Percentiles rank a stretch among this genome's conserved stretches.
phyloP scores from a whole-genome alignment of 1,284 basidiomycete genomes.

The Ustilago lituana region DNA sequence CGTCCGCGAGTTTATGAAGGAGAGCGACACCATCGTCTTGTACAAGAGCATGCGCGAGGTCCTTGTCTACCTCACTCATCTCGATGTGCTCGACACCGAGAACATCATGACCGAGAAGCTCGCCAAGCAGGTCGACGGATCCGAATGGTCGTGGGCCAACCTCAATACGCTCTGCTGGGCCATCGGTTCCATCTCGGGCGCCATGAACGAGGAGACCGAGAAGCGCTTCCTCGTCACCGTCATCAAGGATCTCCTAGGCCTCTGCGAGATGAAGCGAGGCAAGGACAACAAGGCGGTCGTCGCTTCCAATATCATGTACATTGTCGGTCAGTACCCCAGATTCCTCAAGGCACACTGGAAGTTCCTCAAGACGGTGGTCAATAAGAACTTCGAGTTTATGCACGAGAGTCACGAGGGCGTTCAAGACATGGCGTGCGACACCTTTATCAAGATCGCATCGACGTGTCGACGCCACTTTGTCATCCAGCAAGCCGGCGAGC shows the following conservation, averaged over 20 bases:
- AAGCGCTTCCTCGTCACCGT: conserved; percentile 99
- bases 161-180: conserved; percentile 99
- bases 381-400: conserved; percentile 99
- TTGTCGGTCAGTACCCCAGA: conserved; percentile 98
- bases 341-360: conserved; percentile 99
- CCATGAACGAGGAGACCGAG: conserved; percentile 98
- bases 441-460: conserved; percentile 99
- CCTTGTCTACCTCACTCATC: conserved; percentile 89
- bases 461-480: conserved; percentile 98
- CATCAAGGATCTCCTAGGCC: conserved; percentile 95
- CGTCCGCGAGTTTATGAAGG: conserved; percentile 99
- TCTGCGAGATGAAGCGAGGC: conserved; percentile 98
- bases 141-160: conserved; percentile 99
- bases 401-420: conserved; percentile 99
- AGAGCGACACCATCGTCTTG: conserved; percentile 96
- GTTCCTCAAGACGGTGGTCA: conserved; percentile 99
- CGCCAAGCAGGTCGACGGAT: conserved; percentile 93
- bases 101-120: conserved; percentile 89
- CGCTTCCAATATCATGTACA: conserved; percentile 99
- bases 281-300: conserved; percentile 99
- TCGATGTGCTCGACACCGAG: conserved; percentile 96
- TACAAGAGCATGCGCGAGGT: conserved; percentile 99
- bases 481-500: conserved; percentile 96
- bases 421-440: conserved; percentile 99
- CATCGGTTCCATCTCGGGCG: conserved; percentile 97